phyloP scores from a whole-genome alignment of 331 rosid genomes.

The Rhamnella rubrinervis region DNA sequence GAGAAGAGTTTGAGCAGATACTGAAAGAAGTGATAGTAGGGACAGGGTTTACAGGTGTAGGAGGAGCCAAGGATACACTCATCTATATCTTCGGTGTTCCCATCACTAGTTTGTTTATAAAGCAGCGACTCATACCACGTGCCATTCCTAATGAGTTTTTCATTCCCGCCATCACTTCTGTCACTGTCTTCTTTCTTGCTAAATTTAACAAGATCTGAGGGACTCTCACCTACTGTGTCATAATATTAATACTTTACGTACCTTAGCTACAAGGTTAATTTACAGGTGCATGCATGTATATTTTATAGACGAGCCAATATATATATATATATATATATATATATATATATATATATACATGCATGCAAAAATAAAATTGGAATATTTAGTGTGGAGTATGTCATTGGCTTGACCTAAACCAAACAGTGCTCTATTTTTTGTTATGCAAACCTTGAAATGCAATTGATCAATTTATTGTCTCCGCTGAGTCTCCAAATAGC shows the following conservation, averaged over 20 bases:
- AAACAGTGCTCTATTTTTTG: too few species aligned
- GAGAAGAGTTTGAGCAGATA: constrained; percentile 37
- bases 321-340: background rate
- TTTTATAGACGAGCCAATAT: background rate
- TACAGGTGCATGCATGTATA: too few species aligned
- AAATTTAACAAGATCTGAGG: constrained; percentile 46
- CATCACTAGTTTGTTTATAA: constrained; percentile 36
- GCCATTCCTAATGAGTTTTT: constrained; percentile 43
- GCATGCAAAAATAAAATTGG: too few species aligned
- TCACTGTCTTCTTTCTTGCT: constrained; percentile 57
- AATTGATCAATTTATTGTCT: too few species aligned
- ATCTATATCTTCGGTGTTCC: constrained; percentile 67
- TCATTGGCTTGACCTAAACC: too few species aligned
- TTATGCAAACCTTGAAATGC: too few species aligned
- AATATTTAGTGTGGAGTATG: too few species aligned
- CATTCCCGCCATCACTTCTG: constrained; percentile 62
- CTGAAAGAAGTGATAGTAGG: constrained; percentile 21
- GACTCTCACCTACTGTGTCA: background rate
- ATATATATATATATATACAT: background rate
- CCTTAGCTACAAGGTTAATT: too few species aligned
- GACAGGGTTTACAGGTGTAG: constrained; percentile 41
- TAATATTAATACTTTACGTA: too few species aligned
- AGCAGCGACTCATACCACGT: constrained; percentile 47
- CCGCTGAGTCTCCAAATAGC: too few species aligned
- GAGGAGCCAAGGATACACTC: constrained; percentile 46